Conservation (phyloP, 805 yeast genomes). For the Candida boidinii region DNA sequence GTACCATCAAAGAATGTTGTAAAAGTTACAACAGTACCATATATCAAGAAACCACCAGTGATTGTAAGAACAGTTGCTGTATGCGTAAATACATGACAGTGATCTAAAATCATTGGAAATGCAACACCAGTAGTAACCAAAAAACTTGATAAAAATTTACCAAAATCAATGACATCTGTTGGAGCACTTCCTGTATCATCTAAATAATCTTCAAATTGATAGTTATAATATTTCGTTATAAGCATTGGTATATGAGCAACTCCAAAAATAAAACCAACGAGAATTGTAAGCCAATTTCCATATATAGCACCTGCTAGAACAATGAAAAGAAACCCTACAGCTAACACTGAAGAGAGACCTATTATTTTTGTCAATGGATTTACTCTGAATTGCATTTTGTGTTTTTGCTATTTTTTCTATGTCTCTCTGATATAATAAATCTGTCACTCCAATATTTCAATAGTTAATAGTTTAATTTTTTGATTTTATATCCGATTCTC, state of each 20-base stretch:
- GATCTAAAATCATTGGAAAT: slow-evolving; percentile 70
- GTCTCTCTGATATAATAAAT: neutral
- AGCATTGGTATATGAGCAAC: slow-evolving; percentile 69
- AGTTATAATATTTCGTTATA: slow-evolving; percentile 37
- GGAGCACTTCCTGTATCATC: slow-evolving; percentile 37
- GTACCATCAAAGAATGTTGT: slow-evolving; percentile 64
- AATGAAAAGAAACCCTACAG: slow-evolving; percentile 83
- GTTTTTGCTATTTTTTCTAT: neutral
- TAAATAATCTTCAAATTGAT: slow-evolving; percentile 49
- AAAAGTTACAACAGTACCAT: slow-evolving; percentile 75
- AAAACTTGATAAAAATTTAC: slow-evolving; percentile 71
- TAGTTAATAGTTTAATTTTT: no score
- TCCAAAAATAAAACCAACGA: slow-evolving; percentile 54
- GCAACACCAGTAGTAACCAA: slow-evolving; percentile 67
- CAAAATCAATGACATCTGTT: slow-evolving; percentile 58
- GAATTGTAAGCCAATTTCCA: slow-evolving; percentile 86
- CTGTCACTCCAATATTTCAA: neutral
- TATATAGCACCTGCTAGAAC: slow-evolving; percentile 82
- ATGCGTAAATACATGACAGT: slow-evolving; percentile 60
- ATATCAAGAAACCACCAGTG: slow-evolving; percentile 77
- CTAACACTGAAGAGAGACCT: slow-evolving; percentile 66
- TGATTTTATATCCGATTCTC: neutral
- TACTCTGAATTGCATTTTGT: slow-evolving; percentile 16
- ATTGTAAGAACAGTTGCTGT: slow-evolving; percentile 72
- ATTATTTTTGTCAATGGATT: slow-evolving; percentile 74